These are phyloP conservation scores for Nidula niveotomentosa DNA, from an alignment of 1,284 basidiomycete species.

Conservation along the genomic window DNA sequence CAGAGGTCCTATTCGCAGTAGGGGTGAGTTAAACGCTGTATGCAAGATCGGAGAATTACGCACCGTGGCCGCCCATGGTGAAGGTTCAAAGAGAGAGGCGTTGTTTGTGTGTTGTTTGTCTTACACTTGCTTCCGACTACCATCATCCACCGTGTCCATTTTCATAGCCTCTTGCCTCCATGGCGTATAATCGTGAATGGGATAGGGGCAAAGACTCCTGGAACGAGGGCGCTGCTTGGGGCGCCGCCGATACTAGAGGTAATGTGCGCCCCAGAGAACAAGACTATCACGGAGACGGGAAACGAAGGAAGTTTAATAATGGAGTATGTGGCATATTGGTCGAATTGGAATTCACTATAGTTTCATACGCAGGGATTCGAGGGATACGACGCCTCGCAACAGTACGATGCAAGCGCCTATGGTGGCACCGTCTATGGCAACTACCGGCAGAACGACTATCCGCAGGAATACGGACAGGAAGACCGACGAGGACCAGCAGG, in stretches of 20 bases:
- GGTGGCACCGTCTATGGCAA: conserved; percentile 22
- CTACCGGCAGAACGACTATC: conserved; percentile 23
- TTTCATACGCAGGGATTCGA: conserved; percentile 26
- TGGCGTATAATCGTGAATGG: conserved; percentile 83
- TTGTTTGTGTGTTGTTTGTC: conserved; percentile 37
- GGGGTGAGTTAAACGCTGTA: conserved; percentile 2
- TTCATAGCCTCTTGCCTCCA: conserved; percentile 26
- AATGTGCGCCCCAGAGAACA: conserved; percentile 60
- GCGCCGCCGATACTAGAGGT: conserved; percentile 31
- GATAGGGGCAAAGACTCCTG: conserved; percentile 70
- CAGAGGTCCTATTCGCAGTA: conserved; percentile 26
- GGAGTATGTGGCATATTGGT: conserved; percentile 45
- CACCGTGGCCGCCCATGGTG: conserved; percentile 48
- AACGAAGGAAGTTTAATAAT: conserved; percentile 75
- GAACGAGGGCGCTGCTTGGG: conserved; percentile 43
- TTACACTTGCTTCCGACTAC: conserved; percentile 24
- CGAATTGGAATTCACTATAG: neutral
- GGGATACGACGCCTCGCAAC: conserved; percentile 47
- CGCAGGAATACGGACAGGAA: conserved; percentile 45
- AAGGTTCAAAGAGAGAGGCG: conserved; percentile 17
- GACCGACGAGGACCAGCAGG: conserved; percentile 40
- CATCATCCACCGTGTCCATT: conserved; percentile 5
- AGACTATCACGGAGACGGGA: conserved; percentile 66
- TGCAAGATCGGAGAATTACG: conserved; percentile 3
- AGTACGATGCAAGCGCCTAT: conserved; percentile 39